phyloP scores from a whole-genome alignment of 371 early-diverging fungal species.

The Mortierella sp. region DNA sequence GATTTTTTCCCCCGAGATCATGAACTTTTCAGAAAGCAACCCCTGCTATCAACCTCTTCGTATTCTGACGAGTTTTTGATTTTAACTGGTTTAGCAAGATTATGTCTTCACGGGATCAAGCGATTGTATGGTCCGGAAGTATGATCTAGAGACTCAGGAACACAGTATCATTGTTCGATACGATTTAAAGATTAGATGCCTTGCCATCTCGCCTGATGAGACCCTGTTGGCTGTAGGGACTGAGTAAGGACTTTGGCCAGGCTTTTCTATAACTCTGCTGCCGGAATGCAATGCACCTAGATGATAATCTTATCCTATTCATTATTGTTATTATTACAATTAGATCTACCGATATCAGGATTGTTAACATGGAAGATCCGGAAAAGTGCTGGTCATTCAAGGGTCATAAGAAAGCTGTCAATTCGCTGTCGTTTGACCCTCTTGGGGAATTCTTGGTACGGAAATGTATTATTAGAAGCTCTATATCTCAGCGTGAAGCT shows the following conservation, averaged over 20 bases:
- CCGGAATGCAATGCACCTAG: background rate
- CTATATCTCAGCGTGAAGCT: background rate
- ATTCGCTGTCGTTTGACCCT: constrained; percentile 45
- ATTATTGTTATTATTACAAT: background rate
- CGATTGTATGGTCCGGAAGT: constrained; percentile 34
- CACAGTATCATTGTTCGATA: constrained; percentile 31
- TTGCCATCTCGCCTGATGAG: constrained; percentile 30
- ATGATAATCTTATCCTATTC: background rate
- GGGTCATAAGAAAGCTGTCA: constrained; percentile 56
- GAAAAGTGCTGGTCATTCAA: constrained; percentile 40
- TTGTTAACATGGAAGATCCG: constrained; percentile 42
- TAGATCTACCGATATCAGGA: constrained; percentile 38
- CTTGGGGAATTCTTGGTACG: constrained; percentile 51
- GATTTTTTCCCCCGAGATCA: background rate
- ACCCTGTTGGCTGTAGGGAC: constrained; percentile 39
- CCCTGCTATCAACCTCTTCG: too few species aligned
- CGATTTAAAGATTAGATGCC: constrained; percentile 31
- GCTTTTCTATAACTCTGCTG: background rate
- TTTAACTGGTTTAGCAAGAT: constrained; percentile 8
- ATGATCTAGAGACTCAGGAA: constrained; percentile 9
- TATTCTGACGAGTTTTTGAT: background rate
- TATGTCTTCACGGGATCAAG: constrained; percentile 32
- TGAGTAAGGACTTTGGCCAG: constrained; percentile 26
- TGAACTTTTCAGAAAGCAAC: background rate
- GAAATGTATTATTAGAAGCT: background rate